Evolutionary conservation across 176 grass and related monocot genomes (phyloP).

Genomic region (Avena eriantha): DNA sequence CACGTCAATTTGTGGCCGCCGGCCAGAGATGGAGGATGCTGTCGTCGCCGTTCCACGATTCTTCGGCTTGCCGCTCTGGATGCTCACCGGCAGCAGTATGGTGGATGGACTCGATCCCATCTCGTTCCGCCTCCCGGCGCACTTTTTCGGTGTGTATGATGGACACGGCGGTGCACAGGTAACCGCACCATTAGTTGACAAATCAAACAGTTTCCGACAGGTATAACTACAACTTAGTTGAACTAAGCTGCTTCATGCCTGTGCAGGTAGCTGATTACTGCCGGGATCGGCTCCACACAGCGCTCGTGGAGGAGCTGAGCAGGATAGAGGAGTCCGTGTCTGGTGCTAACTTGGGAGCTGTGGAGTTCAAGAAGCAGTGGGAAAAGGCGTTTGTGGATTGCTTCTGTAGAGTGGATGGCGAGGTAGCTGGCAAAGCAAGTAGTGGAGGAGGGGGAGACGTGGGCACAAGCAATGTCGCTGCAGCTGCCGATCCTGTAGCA

Average conservation of each 20-base stretch:
- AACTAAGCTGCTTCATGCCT: neutral
- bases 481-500: constrained; percentile 45
- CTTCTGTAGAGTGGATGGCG: constrained; percentile 71
- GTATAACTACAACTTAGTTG: constrained; percentile 23
- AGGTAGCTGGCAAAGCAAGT: constrained; percentile 49
- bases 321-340: constrained; percentile 37
- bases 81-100: constrained; percentile 58
- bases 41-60: constrained; percentile 52
- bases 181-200: neutral
- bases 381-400: constrained; percentile 67
- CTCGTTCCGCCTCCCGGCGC: constrained; percentile 57
- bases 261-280: constrained; percentile 84
- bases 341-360: constrained; percentile 27
- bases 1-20: constrained; percentile 64
- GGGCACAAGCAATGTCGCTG: neutral
- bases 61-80: constrained; percentile 69
- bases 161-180: constrained; percentile 79
- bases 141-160: constrained; percentile 92
- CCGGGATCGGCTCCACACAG: constrained; percentile 55
- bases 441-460: neutral
- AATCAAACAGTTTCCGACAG: neutral
- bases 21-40: constrained; percentile 80
- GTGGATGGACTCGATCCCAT: constrained; percentile 64
- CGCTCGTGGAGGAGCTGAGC: constrained; percentile 62
- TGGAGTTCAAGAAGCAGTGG: constrained; percentile 77